These are phyloP conservation scores for Fraxinus ornus DNA, from an alignment of 305 asterid species.

Conservation along the genomic window DNA sequence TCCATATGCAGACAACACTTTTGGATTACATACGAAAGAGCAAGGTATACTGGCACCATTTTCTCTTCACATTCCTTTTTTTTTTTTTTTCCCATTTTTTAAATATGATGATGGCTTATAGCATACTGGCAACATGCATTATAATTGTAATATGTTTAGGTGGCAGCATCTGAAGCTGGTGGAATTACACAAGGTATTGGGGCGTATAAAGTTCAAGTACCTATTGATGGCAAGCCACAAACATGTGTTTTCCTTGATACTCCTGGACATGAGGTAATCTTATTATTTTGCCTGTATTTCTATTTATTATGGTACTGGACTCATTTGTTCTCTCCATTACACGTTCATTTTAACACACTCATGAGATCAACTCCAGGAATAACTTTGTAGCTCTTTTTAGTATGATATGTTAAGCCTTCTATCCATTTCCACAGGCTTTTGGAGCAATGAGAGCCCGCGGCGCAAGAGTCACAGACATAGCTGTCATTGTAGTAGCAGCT, in stretches of 20 bases:
- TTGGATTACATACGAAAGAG: constrained; percentile 90
- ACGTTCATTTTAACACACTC: neutral
- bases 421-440: constrained; percentile 63
- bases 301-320: neutral
- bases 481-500: constrained; percentile 95
- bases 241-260: constrained; percentile 97
- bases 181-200: constrained; percentile 99
- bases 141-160: constrained; percentile 49
- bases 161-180: constrained; percentile 98
- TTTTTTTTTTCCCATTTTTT: neutral
- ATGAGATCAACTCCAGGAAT: neutral
- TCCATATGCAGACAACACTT: constrained; percentile 81
- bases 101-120: constrained; percentile 15
- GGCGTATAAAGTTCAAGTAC: constrained; percentile 91
- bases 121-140: constrained; percentile 1
- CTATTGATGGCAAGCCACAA: constrained; percentile 75
- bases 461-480: constrained; percentile 98
- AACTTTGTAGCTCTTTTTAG: constrained; percentile 1
- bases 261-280: constrained; percentile 95
- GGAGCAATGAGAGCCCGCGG: constrained; percentile 99
- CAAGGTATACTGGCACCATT: constrained; percentile 56
- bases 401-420: constrained; percentile 20
- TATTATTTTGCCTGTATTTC: neutral
- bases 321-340: constrained; percentile 7
- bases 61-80: constrained; percentile 7